Evolutionary conservation across 2,329 filamentous ascomycete genomes (phyloP).

Genomic region (Aaosphaeria pasadenensis): DNA sequence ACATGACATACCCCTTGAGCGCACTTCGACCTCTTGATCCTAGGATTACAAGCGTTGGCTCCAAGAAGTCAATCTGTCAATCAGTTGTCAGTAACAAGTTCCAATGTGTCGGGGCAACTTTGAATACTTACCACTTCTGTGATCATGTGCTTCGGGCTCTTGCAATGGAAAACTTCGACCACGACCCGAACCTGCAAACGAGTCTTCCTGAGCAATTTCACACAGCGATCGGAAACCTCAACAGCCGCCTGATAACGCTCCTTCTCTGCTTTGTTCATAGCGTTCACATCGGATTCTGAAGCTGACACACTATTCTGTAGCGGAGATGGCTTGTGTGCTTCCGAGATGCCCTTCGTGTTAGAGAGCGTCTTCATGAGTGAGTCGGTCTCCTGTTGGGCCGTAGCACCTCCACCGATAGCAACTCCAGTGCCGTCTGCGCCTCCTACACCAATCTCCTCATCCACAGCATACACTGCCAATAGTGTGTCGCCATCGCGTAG

Average conservation of each 20-base stretch:
- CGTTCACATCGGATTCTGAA: conserved; percentile 35
- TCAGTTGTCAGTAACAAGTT: conserved; percentile 18
- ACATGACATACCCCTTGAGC: conserved; percentile 74
- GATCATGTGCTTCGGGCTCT: conserved; percentile 92
- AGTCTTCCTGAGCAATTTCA: conserved; percentile 86
- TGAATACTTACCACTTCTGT: conserved; percentile 70
- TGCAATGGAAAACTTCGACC: conserved; percentile 96
- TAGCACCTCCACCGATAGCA: conserved; percentile 68
- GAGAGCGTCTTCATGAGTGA: conserved; percentile 66
- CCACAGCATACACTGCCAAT: conserved; percentile 87
- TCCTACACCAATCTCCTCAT: conserved; percentile 67
- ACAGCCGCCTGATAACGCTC: conserved; percentile 80
- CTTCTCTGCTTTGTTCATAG: conserved; percentile 59
- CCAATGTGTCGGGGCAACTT: conserved; percentile 7
- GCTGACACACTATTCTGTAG: conserved; percentile 32
- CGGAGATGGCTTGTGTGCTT: conserved; percentile 28
- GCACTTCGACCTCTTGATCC: conserved; percentile 89
- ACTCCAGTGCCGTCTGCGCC: conserved; percentile 51
- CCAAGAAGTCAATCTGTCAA: conserved; percentile 76
- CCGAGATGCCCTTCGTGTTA: conserved; percentile 37
- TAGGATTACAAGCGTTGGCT: conserved; percentile 88
- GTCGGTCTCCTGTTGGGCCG: conserved; percentile 72
- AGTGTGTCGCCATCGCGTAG: conserved; percentile 91
- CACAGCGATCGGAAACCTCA: conserved; percentile 77
- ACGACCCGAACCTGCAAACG: conserved; percentile 88